A percentile compares a stretch with the other conserved stretches of the same genome.
Evolutionary conservation across 2,329 filamentous ascomycete genomes (phyloP).

Genomic region (Dissoconium aciculare): DNA sequence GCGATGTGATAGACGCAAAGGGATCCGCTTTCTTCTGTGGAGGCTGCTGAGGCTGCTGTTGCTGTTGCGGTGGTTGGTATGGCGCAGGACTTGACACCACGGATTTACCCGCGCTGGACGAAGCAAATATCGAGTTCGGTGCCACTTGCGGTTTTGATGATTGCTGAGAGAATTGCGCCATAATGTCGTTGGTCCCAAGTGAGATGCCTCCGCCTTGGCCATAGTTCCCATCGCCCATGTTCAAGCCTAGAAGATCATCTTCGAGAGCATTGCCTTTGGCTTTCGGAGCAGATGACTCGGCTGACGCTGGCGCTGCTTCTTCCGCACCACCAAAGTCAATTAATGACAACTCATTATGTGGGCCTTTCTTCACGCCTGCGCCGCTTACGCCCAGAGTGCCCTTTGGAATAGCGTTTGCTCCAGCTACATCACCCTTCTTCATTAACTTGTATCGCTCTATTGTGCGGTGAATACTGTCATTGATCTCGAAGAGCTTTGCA

Average conservation of each 20-base stretch:
- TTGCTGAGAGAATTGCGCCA: slow-evolving; percentile 24
- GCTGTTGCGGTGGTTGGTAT: slow-evolving; percentile 30
- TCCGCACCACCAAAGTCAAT: slow-evolving; percentile 74
- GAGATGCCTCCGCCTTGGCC: slow-evolving; percentile 70
- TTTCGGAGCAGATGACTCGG: slow-evolving; percentile 21
- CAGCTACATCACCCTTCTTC: slow-evolving; percentile 86
- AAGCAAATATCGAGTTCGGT: slow-evolving; percentile 20
- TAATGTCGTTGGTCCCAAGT: slow-evolving; percentile 31
- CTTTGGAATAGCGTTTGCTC: slow-evolving; percentile 65
- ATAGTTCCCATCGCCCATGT: slow-evolving; percentile 56
- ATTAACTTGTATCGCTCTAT: slow-evolving; percentile 90
- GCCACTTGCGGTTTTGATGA: slow-evolving; percentile 18
- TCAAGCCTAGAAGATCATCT: slow-evolving; percentile 80
- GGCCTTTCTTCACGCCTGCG: slow-evolving; percentile 48
- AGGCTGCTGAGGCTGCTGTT: slow-evolving; percentile 19
- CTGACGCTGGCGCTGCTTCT: slow-evolving; percentile 30
- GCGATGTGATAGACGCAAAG: slow-evolving; percentile 44
- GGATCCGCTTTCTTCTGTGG: slow-evolving; percentile 36
- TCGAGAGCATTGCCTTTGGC: slow-evolving; percentile 54
- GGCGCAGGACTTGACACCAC: slow-evolving; percentile 9
- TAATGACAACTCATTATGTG: slow-evolving; percentile 68
- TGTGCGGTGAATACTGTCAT: slow-evolving; percentile 95
- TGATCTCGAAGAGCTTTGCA: slow-evolving; percentile 88
- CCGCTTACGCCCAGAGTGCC: slow-evolving; percentile 57
- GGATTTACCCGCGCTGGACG: slow-evolving; percentile 11